Evolutionary conservation across 2,329 filamentous ascomycete genomes (phyloP), one percentile per base, ranked within the genome.

Genomic region (Cryphonectria nitschkei): DNA sequence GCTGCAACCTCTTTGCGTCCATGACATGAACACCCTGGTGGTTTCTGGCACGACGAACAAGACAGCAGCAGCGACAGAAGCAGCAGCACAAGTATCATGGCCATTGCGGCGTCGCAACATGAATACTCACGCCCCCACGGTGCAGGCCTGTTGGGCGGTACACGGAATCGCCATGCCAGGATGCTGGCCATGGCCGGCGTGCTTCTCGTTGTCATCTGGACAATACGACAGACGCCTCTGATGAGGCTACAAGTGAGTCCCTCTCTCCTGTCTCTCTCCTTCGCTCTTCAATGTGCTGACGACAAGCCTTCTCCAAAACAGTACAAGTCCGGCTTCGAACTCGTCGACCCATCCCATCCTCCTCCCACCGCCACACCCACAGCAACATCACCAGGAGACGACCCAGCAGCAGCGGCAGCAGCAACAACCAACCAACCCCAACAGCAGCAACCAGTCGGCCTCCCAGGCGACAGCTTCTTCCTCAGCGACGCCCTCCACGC

Each of bases 391-490:
- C 22, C 34, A 9, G 9, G 22, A 11, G 56, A 22, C 37, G 34
- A 34, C 34, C 26, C 34, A 3, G 34, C 34, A 37, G 34, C 34
- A 37, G 34, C 3, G 34, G 34, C 34, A 37, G 37, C 37, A 41
- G 37, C 62, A 2, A 29, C 50, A 14, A 16, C 16, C 43, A 16
- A 46, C 43, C 16, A 19, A 4, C 16, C 16, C 2, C 43, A 22
- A 32, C 43, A 56, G 19, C 34, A 34, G n/a, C n/a, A 63, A 39
- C 16, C 41, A 13, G 13, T 68, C 65, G 41, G 46, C 65, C 56
- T 61, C 41, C 19, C 62, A 3, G 71, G 71, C 66, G 71, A 72
- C 62, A 68, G 62, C 67, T 73, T 73, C 63, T 67, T 69, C 67
- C 56, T 71, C 37, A 65, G 54, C 58, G 69, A 73, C 50, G 71